phyloP scores from a whole-genome alignment of 2,329 filamentous ascomycete species.

The Stromatinia cepivora region DNA sequence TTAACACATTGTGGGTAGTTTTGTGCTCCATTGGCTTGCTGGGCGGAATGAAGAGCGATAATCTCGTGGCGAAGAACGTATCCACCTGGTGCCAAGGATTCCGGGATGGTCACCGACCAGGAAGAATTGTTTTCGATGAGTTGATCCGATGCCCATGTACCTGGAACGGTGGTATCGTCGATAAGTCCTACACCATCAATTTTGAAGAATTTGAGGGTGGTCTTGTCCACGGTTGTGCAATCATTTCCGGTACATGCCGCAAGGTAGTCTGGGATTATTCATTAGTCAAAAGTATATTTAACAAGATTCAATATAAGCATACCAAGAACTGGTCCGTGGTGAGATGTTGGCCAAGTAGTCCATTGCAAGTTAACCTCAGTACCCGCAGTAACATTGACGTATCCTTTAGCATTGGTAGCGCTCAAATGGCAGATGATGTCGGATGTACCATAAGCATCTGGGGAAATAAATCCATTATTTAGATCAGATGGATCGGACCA shows the following conservation, averaged over 20 bases:
- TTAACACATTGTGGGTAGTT: slow-evolving; percentile 54
- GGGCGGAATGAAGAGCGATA: slow-evolving; percentile 39
- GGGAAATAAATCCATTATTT: slow-evolving; percentile 54
- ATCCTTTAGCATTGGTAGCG: slow-evolving; percentile 45
- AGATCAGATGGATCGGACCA: slow-evolving; percentile 52
- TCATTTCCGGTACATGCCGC: slow-evolving; percentile 42
- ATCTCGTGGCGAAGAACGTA: slow-evolving; percentile 53
- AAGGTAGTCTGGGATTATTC: slow-evolving; percentile 34
- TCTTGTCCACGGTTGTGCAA: slow-evolving; percentile 46
- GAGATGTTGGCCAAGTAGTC: slow-evolving; percentile 52
- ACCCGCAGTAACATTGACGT: slow-evolving; percentile 49
- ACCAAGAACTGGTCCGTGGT: slow-evolving; percentile 43
- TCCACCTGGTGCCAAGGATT: slow-evolving; percentile 45
- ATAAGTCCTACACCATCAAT: slow-evolving; percentile 45
- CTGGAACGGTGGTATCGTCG: slow-evolving; percentile 40
- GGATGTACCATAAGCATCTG: slow-evolving; percentile 44
- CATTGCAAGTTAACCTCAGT: slow-evolving; percentile 50
- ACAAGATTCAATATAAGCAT: not conserved
- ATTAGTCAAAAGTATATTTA: not conserved
- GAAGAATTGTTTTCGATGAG: slow-evolving; percentile 55
- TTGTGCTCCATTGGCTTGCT: slow-evolving; percentile 48
- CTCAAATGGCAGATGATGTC: slow-evolving; percentile 54
- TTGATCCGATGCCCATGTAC: slow-evolving; percentile 48
- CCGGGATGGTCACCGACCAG: slow-evolving; percentile 51
- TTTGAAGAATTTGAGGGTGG: slow-evolving; percentile 46